phyloP scores from a whole-genome alignment of 495 filamentous ascomycete species.

The Alectoria sarmentosa region DNA sequence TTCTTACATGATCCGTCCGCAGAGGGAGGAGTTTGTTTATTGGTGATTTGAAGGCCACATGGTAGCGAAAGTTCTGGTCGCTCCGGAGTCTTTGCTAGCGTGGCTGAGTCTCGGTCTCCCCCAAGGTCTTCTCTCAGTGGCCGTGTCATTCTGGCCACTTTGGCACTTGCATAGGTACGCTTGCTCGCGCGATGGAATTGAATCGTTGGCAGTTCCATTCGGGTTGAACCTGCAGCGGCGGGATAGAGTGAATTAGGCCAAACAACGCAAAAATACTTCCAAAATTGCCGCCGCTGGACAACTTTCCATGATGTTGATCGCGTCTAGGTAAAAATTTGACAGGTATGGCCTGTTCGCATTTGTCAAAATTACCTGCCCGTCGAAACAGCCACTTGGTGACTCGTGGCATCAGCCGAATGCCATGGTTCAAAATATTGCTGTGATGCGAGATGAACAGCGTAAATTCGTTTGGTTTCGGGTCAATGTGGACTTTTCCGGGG shows the following conservation, averaged over 20 bases:
- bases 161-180: not conserved
- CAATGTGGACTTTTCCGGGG: not conserved
- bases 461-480: not conserved
- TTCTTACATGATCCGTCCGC: not conserved
- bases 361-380: not conserved
- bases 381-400: not conserved
- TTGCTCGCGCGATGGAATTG: not conserved
- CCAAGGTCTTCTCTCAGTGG: not conserved
- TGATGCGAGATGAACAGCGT: not conserved
- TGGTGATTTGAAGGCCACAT: too few relatives aligned
- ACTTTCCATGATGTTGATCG: too few relatives aligned
- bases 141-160: not conserved
- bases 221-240: not conserved
- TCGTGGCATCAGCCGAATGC: not conserved
- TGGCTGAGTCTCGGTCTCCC: not conserved
- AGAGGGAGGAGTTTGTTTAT: not conserved
- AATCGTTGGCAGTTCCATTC: not conserved
- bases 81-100: not conserved
- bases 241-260: not conserved
- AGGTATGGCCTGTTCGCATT: too few relatives aligned
- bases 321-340: too few relatives aligned
- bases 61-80: not conserved
- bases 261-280: not conserved
- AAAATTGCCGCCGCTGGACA: not conserved
- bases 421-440: too few relatives aligned